Base-by-base conservation (phyloP, 2,329 filamentous ascomycete genomes). In the Cordyceps tenuipes region DNA sequence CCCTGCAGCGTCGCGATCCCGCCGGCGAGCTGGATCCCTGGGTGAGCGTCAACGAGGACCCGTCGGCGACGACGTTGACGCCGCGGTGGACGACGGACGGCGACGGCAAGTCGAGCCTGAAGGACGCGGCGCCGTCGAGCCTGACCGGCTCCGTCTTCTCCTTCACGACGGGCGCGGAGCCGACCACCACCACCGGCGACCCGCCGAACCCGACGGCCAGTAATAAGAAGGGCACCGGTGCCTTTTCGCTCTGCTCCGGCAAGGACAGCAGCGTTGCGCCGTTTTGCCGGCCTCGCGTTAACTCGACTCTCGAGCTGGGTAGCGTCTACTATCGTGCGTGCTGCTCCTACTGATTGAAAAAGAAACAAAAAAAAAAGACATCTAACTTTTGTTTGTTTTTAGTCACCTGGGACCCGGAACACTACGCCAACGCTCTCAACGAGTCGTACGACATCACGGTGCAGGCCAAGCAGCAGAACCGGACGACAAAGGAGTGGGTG, bases 381-480 rank as follows among this genome's bases (percentile, higher is more conserved):
- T n/a, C 19, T 43, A 43, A 54, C 39, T 3, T 29, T 41, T 17
- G 49, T 8, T 51, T 83, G 82, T 84, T 57, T 79, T 29, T 51
- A 84, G 82, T 84, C 58, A 82, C 79, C 31, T 84, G 82, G 81
- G 81, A 85, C 64, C 73, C 80, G 26, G 70, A 75, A 55, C 79
- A 73, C 70, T 83, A 81, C 72, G 72, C 73, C 65, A 70, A 73
- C 59, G 74, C 76, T 65, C 72, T 61, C 50, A 56, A 56, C 50
- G 57, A 60, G 50, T 49, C 55, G 62, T 73, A 73, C 64, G 57
- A 65, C 31, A 70, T 70, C 36, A 62, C 67, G 59, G 68, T 73
- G 66, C 75, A 76, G 63, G 70, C 77, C 63, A 75, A 79, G 67
- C 69, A 72, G 63, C 72, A 71, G 59, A 75, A 76, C 67, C 64